These are phyloP conservation scores for Globisporangium carolinianum DNA, from an alignment of 352 stramenopile genomes.

Conservation along the genomic window DNA sequence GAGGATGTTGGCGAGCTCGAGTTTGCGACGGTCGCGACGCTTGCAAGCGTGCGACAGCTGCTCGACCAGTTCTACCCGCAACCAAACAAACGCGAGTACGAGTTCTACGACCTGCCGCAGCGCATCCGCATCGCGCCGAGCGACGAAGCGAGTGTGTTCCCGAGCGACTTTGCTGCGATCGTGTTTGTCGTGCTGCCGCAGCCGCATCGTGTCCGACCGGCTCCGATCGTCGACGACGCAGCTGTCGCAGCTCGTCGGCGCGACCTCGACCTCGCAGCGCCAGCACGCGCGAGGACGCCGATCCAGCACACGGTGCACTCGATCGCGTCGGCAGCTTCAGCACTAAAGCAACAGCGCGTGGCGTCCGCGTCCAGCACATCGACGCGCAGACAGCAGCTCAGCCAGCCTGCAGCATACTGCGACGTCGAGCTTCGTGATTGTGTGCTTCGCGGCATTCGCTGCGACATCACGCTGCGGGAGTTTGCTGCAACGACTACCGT, in stretches of 20 bases:
- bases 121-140: conserved; percentile 5
- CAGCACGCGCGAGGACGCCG: neutral
- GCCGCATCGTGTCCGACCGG: neutral
- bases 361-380: neutral
- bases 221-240: neutral
- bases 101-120: conserved; percentile 18
- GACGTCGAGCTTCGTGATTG: conserved; percentile 1
- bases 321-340: neutral
- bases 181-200: conserved; percentile 6
- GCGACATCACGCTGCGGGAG: conserved; percentile 6
- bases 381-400: no score
- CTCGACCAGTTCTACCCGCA: conserved; percentile 27
- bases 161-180: conserved; percentile 7
- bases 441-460: neutral
- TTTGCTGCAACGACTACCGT: conserved; percentile 4
- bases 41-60: conserved; percentile 19
- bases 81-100: conserved; percentile 17
- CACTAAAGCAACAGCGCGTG: neutral
- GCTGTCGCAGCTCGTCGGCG: neutral
- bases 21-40: conserved; percentile 18
- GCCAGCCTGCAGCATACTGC: conserved; percentile 4
- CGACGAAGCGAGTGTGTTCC: conserved; percentile 10
- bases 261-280: neutral
- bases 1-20: conserved; percentile 18
- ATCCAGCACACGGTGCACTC: neutral